Base-by-base conservation (phyloP, 2,329 filamentous ascomycete genomes). In the Alternaria arborescens region DNA sequence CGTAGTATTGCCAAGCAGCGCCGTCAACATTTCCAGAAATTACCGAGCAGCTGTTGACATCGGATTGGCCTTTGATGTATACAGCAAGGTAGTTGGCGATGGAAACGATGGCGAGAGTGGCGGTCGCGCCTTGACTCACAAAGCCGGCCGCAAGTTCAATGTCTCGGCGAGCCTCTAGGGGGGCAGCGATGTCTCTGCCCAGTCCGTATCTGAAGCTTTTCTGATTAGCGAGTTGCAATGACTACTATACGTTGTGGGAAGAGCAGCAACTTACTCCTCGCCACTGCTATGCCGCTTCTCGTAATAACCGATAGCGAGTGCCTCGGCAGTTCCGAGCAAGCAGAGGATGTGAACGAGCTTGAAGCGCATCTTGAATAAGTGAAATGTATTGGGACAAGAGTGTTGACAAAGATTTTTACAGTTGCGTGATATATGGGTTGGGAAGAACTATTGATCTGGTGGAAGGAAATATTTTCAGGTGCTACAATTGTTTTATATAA, bases 51-150 rank as follows among this genome's bases (percentile, higher is more conserved):
- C 43, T 46, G 26, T 46, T 46, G 5, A 46, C 43, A 3, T 46
- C 24, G 43, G 43, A 46, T 18, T 46, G 43, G 43, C 43, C 43
- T 30, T 46, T 46, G 43, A 46, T 46, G 26, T 46, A 46, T 5
- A 46, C 43, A 8, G 43, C 43, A 11, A 46, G 24, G 24, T 46
- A 46, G 43, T 46, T 46, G 43, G 43, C 43, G 1, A 46, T 28
- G n/a, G 43, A 46, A n/a, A 30, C 16, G 16, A 46, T 46, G 14
- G 43, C 43, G 4, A 46, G 43, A 5, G 43, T 46, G 3, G 43
- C 43, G 5, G 43, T 46, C 7, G 16, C 43, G 24, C 43, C 43
- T 24, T 34, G 32, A 34, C 11, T 14, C 0, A 34, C 32, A 6
- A 34, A 34, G 32, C 11, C 14, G 32, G 32, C 32, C 0, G 32